phyloP scores from a whole-genome alignment of 768 basidiomycete genomes.

The Kwoniella mangroviensis region DNA sequence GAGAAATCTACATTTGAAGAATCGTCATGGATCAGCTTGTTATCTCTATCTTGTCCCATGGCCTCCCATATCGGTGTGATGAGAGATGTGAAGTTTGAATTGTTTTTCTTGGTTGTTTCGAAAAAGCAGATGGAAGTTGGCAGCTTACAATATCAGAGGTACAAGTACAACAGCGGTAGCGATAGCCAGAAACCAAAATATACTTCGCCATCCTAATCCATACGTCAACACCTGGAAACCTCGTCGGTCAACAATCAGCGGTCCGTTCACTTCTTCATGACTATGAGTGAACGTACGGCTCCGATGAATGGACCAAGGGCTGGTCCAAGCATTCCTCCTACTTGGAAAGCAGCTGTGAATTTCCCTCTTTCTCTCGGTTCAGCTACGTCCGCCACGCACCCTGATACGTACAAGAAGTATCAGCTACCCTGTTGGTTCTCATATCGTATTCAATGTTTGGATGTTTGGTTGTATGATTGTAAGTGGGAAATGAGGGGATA shows the following conservation, averaged over 20 bases:
- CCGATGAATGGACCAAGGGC: constrained; percentile 33
- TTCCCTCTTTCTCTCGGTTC: constrained; percentile 73
- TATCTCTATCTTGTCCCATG: too few relatives aligned
- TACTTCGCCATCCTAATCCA: constrained; percentile 66
- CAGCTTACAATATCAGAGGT: constrained; percentile 59
- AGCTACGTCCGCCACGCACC: constrained; percentile 78
- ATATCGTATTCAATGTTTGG: too few relatives aligned
- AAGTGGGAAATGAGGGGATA: constrained; percentile 69
- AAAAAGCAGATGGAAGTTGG: too few relatives aligned
- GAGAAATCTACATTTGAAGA: constrained; percentile 50
- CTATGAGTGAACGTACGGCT: constrained; percentile 1
- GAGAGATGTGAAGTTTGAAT: too few relatives aligned
- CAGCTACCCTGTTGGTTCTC: neutral
- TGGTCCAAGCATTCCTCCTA: constrained; percentile 39
- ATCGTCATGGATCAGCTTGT: neutral
- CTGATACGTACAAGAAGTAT: constrained; percentile 45
- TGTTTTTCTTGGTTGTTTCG: neutral
- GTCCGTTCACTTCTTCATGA: neutral
- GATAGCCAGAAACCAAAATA: constrained; percentile 55
- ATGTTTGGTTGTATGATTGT: constrained; percentile 62
- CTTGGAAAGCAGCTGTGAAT: constrained; percentile 70
- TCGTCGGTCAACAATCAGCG: too few relatives aligned
- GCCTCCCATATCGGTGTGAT: too few relatives aligned
- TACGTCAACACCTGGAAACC: constrained; percentile 60
- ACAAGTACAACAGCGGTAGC: constrained; percentile 37